Base-by-base conservation (phyloP, 495 filamentous ascomycete genomes). In the Evansstolkia leycettana region DNA sequence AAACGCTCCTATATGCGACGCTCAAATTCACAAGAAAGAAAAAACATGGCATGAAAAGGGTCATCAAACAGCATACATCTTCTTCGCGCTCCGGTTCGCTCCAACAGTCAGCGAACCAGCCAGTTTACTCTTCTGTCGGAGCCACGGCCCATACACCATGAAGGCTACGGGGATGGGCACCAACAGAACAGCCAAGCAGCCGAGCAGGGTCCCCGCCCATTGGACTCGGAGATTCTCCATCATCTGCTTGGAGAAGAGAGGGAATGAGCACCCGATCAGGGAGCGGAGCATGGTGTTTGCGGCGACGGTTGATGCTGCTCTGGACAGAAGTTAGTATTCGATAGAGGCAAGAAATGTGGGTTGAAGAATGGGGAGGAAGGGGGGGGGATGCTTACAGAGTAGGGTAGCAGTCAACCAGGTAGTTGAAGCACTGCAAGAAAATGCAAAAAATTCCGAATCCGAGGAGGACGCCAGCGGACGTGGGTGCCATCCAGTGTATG, bases 231-330 rank as follows among this genome's bases (percentile, higher is more conserved):
- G 62, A 17, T 69, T 76, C 3, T 71, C 57, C 50, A 84, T 85
- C 79, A 87, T 82, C 43, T 84, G 77, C 15, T 55, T 71, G 0
- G 74, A 61, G 52, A 88, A 90, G 6, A 90, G 70, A 2, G 84
- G 84, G 58, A 88, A 88, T 1, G 67, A 75, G 4, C 78, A 75
- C 18, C 76, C 82, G 33, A 70, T 72, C 5, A 79, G 54, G 4
- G 77, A 83, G 8, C 83, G 78, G 6, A 86, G 60, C 57, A 88
- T 82, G 2, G 82, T 87, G 55, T 89, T 88, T 15, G 75, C 83
- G 8, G 83, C 83, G 32, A 88, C 80, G 24, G 82, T 80, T 1
- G 80, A 84, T 30, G 82, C 81, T 9, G 80, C 82, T 43, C 63
- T 70, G 31, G 35, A 4, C 32, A 31, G 15, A 14, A 12, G 7